Evolutionary conservation across 78 protist genomes (phyloP).

Genomic region (Dictyostelium capitatum): DNA sequence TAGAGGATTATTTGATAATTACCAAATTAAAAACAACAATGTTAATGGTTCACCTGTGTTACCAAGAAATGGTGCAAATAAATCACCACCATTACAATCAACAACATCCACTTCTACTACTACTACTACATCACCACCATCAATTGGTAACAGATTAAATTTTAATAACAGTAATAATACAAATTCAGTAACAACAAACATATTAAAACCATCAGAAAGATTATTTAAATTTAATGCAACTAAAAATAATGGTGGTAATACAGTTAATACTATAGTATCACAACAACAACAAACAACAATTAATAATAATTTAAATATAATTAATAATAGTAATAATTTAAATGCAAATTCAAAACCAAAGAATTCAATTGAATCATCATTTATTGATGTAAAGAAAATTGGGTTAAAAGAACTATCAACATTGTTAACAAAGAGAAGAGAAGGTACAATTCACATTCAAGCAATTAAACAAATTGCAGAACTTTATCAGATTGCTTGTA

Average conservation of each 20-base stretch:
- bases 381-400: constrained; percentile 32
- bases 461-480: constrained; percentile 46
- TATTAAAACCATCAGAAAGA: constrained; percentile 30
- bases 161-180: background rate
- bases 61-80: background rate
- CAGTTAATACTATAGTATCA: background rate
- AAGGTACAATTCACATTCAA: constrained; percentile 41
- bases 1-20: constrained; percentile 36
- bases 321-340: background rate
- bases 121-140: background rate
- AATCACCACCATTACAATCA: background rate
- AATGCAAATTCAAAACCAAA: background rate
- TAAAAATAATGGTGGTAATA: background rate
- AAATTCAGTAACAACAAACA: background rate
- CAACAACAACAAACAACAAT: background rate
- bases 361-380: constrained; percentile 25
- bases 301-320: constrained; percentile 13
- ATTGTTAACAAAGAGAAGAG: constrained; percentile 54
- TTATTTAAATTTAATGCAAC: background rate
- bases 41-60: background rate
- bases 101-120: background rate
- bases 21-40: background rate
- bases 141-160: background rate
- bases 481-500: constrained; percentile 26
- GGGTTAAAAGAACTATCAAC: constrained; percentile 45